Evolutionary conservation across 169 alveolate species (phyloP).

Genomic region (Plasmodium gaboni): DNA sequence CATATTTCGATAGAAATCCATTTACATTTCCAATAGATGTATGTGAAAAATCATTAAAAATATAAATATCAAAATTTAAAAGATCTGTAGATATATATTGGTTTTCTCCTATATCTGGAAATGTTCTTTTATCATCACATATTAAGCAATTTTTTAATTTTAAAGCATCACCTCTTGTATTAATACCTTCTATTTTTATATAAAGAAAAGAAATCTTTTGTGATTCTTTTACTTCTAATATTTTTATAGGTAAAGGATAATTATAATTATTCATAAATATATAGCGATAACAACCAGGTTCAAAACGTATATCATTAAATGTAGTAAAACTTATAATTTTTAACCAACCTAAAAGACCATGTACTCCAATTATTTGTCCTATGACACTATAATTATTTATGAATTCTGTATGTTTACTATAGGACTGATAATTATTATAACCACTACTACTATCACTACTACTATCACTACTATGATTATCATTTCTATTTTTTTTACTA

Average conservation of each 20-base stretch:
- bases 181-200: constrained; percentile 45
- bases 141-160: constrained; percentile 61
- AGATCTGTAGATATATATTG: constrained; percentile 73
- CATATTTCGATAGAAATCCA: constrained; percentile 58
- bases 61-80: constrained; percentile 41
- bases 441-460: too few relatives aligned
- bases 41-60: constrained; percentile 63
- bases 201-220: constrained; percentile 48
- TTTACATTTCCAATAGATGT: constrained; percentile 50
- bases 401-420: background rate
- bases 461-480: too few relatives aligned
- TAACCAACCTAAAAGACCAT: constrained; percentile 44
- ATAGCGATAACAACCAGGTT: constrained; percentile 41
- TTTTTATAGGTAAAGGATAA: constrained; percentile 64
- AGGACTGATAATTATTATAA: too few relatives aligned
- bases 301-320: constrained; percentile 62
- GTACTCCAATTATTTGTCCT: constrained; percentile 73
- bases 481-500: background rate
- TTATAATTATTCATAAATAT: constrained; percentile 64
- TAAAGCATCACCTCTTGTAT: constrained; percentile 68
- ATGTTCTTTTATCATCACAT: constrained; percentile 69
- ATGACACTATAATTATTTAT: constrained; percentile 64
- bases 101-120: constrained; percentile 52
- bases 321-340: constrained; percentile 69
- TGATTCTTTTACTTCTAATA: constrained; percentile 65